Evolutionary conservation across 2,329 filamentous ascomycete species (phyloP).

Genomic region (Phaeosphaeria sp.): DNA sequence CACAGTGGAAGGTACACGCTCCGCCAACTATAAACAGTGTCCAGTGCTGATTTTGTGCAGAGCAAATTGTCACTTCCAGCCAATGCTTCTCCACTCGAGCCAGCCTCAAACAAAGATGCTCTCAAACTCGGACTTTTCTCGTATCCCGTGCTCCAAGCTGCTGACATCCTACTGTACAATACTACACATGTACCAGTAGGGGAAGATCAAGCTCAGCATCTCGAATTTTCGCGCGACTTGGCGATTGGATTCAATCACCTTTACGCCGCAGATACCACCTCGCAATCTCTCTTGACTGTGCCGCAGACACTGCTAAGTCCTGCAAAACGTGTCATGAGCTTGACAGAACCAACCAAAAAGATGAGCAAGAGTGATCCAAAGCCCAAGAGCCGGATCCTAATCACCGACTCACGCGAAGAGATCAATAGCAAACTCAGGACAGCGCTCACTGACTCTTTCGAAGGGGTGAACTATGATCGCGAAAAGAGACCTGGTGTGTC

Average conservation of each 20-base stretch:
- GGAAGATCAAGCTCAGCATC: constrained; percentile 92
- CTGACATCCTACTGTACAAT: constrained; percentile 84
- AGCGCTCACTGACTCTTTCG: constrained; percentile 78
- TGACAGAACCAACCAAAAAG: constrained; percentile 77
- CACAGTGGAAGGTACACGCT: constrained; percentile 88
- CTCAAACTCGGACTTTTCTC: constrained; percentile 92
- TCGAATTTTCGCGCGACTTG: constrained; percentile 89
- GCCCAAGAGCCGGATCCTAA: constrained; percentile 76
- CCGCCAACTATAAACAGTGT: neutral
- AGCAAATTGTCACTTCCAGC: constrained; percentile 74
- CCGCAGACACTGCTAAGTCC: constrained; percentile 54
- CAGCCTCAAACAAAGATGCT: constrained; percentile 58
- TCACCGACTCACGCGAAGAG: constrained; percentile 71
- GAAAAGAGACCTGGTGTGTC: constrained; percentile 77
- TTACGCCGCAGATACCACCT: constrained; percentile 57
- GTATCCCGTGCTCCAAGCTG: constrained; percentile 94
- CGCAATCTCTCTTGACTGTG: constrained; percentile 19
- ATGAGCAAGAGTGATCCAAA: constrained; percentile 92
- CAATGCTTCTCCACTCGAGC: constrained; percentile 63
- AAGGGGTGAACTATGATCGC: constrained; percentile 75
- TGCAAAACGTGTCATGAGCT: constrained; percentile 86
- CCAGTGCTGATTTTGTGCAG: constrained; percentile 14
- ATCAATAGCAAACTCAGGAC: constrained; percentile 74
- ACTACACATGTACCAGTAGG: constrained; percentile 96
- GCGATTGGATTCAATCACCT: constrained; percentile 87